Evolutionary conservation across 2,329 filamentous ascomycete species (phyloP).

Genomic region (Arthrobotrys musiformis): DNA sequence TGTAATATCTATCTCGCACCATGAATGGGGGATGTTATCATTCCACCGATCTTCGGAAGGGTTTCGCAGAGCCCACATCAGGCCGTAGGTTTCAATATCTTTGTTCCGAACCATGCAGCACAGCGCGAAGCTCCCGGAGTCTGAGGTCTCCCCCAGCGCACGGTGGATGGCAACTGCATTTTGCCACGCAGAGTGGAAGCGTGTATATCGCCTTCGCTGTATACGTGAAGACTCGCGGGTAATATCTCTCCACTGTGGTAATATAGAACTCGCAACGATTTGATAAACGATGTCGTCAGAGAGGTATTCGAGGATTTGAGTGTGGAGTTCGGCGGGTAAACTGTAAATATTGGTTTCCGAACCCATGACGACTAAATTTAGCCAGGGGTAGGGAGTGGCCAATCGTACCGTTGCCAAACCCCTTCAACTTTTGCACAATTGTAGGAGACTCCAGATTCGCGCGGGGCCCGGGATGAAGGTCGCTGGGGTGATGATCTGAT

Average conservation of each 20-base stretch:
- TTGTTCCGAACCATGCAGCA: not conserved
- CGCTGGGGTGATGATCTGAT: no score
- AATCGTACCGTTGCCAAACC: no score
- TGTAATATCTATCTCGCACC: not conserved
- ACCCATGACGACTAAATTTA: not conserved
- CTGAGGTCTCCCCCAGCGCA: not conserved
- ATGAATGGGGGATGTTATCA: not conserved
- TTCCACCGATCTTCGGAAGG: not conserved
- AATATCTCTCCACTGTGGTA: not conserved
- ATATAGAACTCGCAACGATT: not conserved
- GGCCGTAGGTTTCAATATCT: not conserved
- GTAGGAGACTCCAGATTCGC: no score
- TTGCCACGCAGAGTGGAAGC: slow-evolving; percentile 3
- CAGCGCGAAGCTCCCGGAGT: not conserved
- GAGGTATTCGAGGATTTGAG: not conserved
- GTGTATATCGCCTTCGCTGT: not conserved
- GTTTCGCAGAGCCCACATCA: not conserved
- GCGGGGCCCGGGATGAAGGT: no score
- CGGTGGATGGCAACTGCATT: slow-evolving; percentile 4
- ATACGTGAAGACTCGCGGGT: not conserved
- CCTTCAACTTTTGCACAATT: no score
- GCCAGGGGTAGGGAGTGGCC: no score
- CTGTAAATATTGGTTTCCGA: not conserved
- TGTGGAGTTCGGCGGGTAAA: slow-evolving; percentile 3
- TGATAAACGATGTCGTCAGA: not conserved